phyloP scores from a whole-genome alignment of 345 rosid species.

The Populus simonii region DNA sequence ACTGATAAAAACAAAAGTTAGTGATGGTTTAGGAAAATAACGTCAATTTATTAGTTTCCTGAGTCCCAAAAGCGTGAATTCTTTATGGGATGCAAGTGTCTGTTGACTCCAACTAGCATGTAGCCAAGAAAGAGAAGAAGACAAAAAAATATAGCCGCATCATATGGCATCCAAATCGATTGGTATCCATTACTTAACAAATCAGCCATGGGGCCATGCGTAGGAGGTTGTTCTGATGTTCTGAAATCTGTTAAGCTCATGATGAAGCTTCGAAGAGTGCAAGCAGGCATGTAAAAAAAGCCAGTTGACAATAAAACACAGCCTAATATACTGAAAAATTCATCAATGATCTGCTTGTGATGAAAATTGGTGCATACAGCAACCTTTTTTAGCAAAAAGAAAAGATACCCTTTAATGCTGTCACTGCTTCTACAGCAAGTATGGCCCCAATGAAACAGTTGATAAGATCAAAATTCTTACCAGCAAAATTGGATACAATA shows the following conservation, averaged over 20 bases:
- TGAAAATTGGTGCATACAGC: too few relatives aligned
- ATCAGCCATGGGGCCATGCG: too few relatives aligned
- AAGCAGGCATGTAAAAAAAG: too few relatives aligned
- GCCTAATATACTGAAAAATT: too few relatives aligned
- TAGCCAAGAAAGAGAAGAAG: neutral
- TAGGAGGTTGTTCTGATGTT: too few relatives aligned
- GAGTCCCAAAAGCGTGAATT: neutral
- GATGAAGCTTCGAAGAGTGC: too few relatives aligned
- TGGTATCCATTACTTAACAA: too few relatives aligned
- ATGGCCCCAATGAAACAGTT: neutral
- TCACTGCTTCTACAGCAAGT: neutral
- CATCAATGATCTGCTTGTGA: too few relatives aligned
- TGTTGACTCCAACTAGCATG: neutral
- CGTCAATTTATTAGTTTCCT: neutral
- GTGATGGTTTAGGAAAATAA: neutral
- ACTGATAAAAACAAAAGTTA: neutral
- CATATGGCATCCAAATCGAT: neutral
- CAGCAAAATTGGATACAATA: neutral
- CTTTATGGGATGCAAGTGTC: neutral
- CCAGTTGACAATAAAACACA: too few relatives aligned
- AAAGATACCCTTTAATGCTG: neutral
- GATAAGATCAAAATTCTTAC: neutral
- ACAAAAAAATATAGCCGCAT: neutral
- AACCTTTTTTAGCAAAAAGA: neutral
- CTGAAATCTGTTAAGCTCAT: too few relatives aligned